These are phyloP conservation scores for Chenopodium berlandieri DNA, from an alignment of 148 eudicot genomes.

Conservation along the genomic window DNA sequence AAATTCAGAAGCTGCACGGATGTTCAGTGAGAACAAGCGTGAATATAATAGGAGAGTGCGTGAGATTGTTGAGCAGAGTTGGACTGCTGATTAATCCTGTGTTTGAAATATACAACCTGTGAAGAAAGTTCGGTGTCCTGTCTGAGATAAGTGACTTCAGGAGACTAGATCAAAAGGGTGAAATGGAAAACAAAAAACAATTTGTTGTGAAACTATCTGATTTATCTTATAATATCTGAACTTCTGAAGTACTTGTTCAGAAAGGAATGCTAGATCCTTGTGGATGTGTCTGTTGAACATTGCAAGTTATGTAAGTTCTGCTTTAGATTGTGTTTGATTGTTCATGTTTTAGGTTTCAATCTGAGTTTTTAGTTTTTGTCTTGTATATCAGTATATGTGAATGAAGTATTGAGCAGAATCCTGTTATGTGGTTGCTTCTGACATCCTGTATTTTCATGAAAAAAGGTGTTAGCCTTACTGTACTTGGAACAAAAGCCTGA, in stretches of 20 bases:
- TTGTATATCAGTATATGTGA: neutral
- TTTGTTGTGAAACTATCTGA: slow-evolving; percentile 23
- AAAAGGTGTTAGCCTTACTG: neutral
- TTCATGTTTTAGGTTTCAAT: slow-evolving; percentile 8
- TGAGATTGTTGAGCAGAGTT: slow-evolving; percentile 61
- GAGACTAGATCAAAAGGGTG: slow-evolving; percentile 6
- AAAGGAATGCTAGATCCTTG: slow-evolving; percentile 9
- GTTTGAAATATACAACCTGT: slow-evolving; percentile 8
- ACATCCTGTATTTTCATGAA: neutral
- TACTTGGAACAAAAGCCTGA: too few species aligned
- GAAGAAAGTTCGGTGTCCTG: neutral
- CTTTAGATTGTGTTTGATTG: slow-evolving; percentile 13
- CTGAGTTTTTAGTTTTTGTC: neutral
- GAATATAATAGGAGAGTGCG: slow-evolving; percentile 68
- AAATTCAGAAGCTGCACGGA: slow-evolving; percentile 73
- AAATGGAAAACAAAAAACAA: slow-evolving; percentile 12
- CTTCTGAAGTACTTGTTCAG: slow-evolving; percentile 16
- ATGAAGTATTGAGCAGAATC: neutral
- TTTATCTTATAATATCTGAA: slow-evolving; percentile 23
- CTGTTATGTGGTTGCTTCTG: neutral
- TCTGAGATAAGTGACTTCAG: slow-evolving; percentile 21
- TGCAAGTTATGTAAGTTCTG: slow-evolving; percentile 27
- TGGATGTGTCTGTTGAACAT: slow-evolving; percentile 17
- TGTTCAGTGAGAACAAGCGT: slow-evolving; percentile 73
- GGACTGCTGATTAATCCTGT: slow-evolving; percentile 51